These are phyloP conservation scores for Fraxinus greggii DNA, from an alignment of 305 asterid species.

Conservation along the genomic window DNA sequence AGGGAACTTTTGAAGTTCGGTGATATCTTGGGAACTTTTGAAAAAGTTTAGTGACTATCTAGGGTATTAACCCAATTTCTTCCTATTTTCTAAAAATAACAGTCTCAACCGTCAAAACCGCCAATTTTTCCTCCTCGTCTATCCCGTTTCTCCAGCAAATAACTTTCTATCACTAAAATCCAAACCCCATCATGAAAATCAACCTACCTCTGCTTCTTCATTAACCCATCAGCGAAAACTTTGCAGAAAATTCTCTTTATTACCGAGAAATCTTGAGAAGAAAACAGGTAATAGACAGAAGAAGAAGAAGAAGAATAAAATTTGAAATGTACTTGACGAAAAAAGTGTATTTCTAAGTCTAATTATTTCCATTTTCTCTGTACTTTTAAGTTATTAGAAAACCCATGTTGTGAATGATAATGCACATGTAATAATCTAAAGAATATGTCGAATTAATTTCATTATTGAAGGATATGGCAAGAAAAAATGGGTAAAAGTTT, in stretches of 20 bases:
- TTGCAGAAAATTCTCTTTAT: not conserved
- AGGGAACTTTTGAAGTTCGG: no score
- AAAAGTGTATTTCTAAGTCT: not conserved
- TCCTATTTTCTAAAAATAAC: not conserved
- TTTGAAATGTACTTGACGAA: not conserved
- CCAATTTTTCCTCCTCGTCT: conserved; percentile 64
- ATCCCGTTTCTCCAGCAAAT: not conserved
- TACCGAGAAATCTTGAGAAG: not conserved
- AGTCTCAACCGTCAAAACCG: conserved; percentile 59
- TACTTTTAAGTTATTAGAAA: not conserved
- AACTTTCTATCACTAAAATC: not conserved
- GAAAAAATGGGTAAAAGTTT: not conserved
- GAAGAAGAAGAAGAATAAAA: not conserved
- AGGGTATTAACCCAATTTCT: no score
- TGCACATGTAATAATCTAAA: not conserved
- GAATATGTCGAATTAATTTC: not conserved
- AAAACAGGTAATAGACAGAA: not conserved
- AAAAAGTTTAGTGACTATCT: no score
- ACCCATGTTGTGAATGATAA: not conserved
- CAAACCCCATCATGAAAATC: not conserved
- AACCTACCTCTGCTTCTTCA: not conserved
- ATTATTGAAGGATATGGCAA: conserved; percentile 1
- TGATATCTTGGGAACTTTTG: no score
- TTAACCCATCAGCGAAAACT: not conserved
- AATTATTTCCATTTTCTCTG: not conserved